Base-by-base conservation (phyloP, 176 grass and related monocot species). In the Coix lacrymajobi region DNA sequence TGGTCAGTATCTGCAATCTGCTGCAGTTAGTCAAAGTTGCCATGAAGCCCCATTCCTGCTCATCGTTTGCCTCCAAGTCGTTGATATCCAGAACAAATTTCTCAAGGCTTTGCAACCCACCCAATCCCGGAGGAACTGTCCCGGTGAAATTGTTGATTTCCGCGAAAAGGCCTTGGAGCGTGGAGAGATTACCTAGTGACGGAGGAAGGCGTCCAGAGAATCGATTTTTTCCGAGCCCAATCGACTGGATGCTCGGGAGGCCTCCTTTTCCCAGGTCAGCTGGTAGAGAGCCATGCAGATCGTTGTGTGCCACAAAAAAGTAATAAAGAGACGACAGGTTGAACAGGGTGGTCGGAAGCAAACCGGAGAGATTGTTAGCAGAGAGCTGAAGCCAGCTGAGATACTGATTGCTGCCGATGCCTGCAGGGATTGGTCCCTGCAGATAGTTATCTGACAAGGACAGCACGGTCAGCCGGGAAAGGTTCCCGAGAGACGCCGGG, bases 311-410 rank as follows among this genome's bases (percentile, higher is more conserved):
- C 70, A 52, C 71, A 38, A 1, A 65, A 39, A 83, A 38, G 4
- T 0, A 0, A 11, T 28, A 51, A 11, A 84, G 22, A 67, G 72
- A 51, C 6, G 48, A 51, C 14, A 63, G 61, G 13, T 74, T 83
- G 81, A 28, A 74, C 69, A 83, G 4, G 2, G 54, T 46, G 46
- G 71, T 13, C 46, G 68, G 80, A 43, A 81, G 3, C 80, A 62
- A 17, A 48, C 69, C 69, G 34, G 80, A 73, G 11, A 82, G 37
- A 4, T 82, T 72, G 1, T 82, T 82, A 4, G 1, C 2, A 24
- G 67, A 40, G 11, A 82, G 51, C 51, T 82, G 67, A 82, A 61
- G 51, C 11, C n/a, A 24, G 1, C 1, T 0, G 19, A 82, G 69
- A 36, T 45, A 8, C 7, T 68, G 34, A 68, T 68, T 83, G 38